Base-by-base conservation (phyloP, 768 basidiomycete genomes). In the Lentinula sp. region DNA sequence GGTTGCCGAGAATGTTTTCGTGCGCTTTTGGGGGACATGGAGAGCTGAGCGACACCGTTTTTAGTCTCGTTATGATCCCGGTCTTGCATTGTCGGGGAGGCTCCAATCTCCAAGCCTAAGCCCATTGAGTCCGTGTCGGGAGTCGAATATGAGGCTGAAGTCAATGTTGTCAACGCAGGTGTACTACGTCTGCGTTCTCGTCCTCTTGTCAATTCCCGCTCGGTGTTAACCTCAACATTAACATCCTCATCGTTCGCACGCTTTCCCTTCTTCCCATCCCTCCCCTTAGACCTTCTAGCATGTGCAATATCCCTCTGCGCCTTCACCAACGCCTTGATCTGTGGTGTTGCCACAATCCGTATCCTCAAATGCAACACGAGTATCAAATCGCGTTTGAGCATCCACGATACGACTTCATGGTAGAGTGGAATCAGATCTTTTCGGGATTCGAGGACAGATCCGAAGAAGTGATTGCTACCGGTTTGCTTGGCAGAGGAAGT, bases 361-460 rank as follows among this genome's bases (percentile, higher is more conserved):
- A 96, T 85, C 40, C 89, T 86, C 13, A 95, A 84, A 68, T 95
- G 95, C 31, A 94, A 79, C 16, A 91, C 89, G 57, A 91, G 81
- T 16, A 98, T 77, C 64, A 98, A 79, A 68, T 93, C 93, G 43
- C 86, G 85, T 69, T 90, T 90, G 40, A 98, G 79, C 79, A 98
- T 84, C 96, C 95, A 98, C 40, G 89, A 74, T 10, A 98, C 84
- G 34, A 95, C 90, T 31, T 93, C 85, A 64, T 88, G 82, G 71
- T 91, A 96, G 55, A 85, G 70, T 4, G 82, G 78, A 32, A 93
- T 82, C 10, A 80, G 75, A 42, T 88, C 87, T 67, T 88, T 86
- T 43, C 53, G 15, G 21, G 80, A 73, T 51, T 84, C 79, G 15
- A 91, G 88, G 49, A 97, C 84, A 9, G 90, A 83, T 15, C 88